Evolutionary conservation across 192 early-diverging fungal genomes (phyloP).

Genomic region (Oehlia diaphana): DNA sequence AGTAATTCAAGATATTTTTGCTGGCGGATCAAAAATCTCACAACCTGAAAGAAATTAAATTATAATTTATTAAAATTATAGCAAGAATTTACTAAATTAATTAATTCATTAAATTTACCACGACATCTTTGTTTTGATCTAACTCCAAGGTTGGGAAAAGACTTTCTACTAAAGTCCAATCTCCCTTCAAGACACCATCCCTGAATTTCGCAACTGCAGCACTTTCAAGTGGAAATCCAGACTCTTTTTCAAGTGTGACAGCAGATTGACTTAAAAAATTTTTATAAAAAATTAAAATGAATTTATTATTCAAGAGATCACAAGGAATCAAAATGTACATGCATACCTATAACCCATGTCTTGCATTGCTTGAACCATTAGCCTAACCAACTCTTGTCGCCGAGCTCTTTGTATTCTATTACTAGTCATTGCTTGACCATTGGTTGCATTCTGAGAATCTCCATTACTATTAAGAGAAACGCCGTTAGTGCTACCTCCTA

Average conservation of each 20-base stretch:
- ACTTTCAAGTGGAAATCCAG: conserved; percentile 76
- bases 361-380: conserved; percentile 85
- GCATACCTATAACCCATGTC: conserved; percentile 79
- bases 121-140: conserved; percentile 34
- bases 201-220: conserved; percentile 70
- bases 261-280: conserved; percentile 60
- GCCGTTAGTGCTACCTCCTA: conserved; percentile 27
- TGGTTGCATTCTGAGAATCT: conserved; percentile 2
- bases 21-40: conserved; percentile 75
- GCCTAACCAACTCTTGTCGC: conserved; percentile 71
- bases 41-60: conserved; percentile 26
- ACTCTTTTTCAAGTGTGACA: conserved; percentile 71
- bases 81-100: conserved; percentile 4
- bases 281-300: background rate
- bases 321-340: conserved; percentile 1
- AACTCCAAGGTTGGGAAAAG: conserved; percentile 54
- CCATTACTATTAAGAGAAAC: conserved; percentile 25
- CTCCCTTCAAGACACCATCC: conserved; percentile 67
- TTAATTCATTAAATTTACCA: conserved; percentile 31
- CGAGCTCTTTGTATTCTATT: conserved; percentile 1
- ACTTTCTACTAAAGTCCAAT: conserved; percentile 71
- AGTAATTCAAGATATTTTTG: conserved; percentile 93
- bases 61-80: conserved; percentile 3
- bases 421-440: conserved; percentile 18
- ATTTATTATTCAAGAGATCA: background rate